phyloP scores from a whole-genome alignment of 1,284 basidiomycete species.

The Taiwanofungus camphoratus region DNA sequence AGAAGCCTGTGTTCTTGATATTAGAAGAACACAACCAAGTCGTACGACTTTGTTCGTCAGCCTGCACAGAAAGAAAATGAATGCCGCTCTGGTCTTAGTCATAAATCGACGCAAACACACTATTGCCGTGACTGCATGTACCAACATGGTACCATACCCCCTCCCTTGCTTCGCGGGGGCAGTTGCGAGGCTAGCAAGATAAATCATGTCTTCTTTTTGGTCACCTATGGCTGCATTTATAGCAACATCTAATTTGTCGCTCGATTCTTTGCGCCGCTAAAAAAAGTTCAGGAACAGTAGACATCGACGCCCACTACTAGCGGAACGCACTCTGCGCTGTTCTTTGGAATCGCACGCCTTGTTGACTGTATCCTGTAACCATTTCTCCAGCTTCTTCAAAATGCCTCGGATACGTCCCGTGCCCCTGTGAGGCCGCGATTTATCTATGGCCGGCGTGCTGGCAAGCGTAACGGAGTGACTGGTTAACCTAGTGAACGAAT shows the following conservation, averaged over 20 bases:
- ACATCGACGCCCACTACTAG: too few species aligned
- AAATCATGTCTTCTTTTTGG: not conserved
- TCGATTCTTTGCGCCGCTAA: not conserved
- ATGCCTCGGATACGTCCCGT: too few species aligned
- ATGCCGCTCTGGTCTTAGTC: not conserved
- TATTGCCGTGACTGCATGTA: not conserved
- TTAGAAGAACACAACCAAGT: not conserved
- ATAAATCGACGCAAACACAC: not conserved
- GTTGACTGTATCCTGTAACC: too few species aligned
- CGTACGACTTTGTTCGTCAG: not conserved
- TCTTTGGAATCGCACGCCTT: too few species aligned
- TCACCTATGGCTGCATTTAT: not conserved
- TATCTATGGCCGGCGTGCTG: too few species aligned
- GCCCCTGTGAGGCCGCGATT: too few species aligned
- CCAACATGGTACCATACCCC: not conserved
- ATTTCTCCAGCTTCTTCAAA: too few species aligned
- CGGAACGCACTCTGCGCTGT: too few species aligned
- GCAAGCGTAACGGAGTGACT: too few species aligned
- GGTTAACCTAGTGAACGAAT: too few species aligned
- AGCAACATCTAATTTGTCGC: not conserved
- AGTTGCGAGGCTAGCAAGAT: not conserved
- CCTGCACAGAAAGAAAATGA: too few species aligned
- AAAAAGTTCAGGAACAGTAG: too few species aligned
- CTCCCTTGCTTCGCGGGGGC: not conserved
- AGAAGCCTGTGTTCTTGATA: not conserved